Conservation (phyloP, 768 basidiomycete species). For the Filobasidium floriforme region DNA sequence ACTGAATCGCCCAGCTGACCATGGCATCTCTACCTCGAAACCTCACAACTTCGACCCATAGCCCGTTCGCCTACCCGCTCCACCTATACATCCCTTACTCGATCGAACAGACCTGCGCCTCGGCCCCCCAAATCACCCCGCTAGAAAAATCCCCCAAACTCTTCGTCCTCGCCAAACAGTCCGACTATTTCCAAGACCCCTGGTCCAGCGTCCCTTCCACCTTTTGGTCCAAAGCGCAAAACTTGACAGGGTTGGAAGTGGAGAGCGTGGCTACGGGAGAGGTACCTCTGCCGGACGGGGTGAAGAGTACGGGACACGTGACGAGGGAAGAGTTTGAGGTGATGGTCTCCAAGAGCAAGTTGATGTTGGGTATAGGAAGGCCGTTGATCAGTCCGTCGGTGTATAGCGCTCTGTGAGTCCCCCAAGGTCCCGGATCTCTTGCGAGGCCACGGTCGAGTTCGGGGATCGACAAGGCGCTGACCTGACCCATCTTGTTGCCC, state of each 20-base stretch:
- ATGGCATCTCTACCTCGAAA: conserved; percentile 18
- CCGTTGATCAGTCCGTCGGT: conserved; percentile 41
- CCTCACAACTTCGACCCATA: conserved; percentile 18
- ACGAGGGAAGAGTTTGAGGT: conserved; percentile 29
- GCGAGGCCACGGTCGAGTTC: no score
- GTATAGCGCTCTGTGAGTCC: conserved; percentile 41
- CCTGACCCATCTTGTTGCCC: no score
- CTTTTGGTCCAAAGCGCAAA: conserved; percentile 30
- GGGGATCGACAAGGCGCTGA: no score
- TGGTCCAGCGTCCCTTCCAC: conserved; percentile 21
- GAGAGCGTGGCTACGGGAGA: conserved; percentile 30
- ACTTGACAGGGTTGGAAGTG: conserved; percentile 26
- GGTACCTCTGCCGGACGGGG: conserved; percentile 32
- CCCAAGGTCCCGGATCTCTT: no score
- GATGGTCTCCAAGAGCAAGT: conserved; percentile 33
- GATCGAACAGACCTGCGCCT: conserved; percentile 36
- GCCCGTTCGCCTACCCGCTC: conserved; percentile 30
- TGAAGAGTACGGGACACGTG: conserved; percentile 30
- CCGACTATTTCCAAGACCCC: conserved; percentile 36
- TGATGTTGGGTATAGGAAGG: conserved; percentile 38
- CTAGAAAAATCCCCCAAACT: conserved; percentile 24
- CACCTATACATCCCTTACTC: conserved; percentile 41
- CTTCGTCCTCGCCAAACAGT: conserved; percentile 37
- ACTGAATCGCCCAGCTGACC: neutral
- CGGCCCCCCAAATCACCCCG: conserved; percentile 27